Evolutionary conservation across 805 yeast species (phyloP), one percentile per base, ranked within the genome.

Genomic region (Metschnikowia colocasiae): DNA sequence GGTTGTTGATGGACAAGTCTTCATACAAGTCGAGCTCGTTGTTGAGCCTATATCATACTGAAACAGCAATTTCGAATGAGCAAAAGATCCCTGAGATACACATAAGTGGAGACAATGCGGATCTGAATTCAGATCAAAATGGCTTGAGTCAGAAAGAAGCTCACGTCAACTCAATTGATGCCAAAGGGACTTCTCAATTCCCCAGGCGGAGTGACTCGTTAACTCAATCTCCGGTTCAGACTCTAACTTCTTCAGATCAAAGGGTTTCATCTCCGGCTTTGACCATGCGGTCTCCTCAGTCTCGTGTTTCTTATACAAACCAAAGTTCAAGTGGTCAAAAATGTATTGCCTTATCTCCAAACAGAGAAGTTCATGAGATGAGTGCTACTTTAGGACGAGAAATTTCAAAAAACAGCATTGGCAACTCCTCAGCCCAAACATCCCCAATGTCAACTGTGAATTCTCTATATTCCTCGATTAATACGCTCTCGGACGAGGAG

Each of bases 381-480:
- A 30, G 40, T 8, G 39, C 26, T n/a, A 18, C 41, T 29, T 39
- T 39, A 13, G 42, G 42, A 6, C 32, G 42, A 39, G 27, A 39
- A 20, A 29, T 39, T 27, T 39, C 34, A 19, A 20, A n/a, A 13
- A 29, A 13, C 25, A 29, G 42, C 12, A 9, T 29, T 15, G 23
- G 42, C 6, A 26, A 20, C 7, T n/a, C 43, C 19, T 30, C 36
- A 7, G 23, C 43, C 6, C 15, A 23, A 13, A 12, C 34, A 6
- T 46, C 47, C 5, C 16, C 30, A 19, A 37, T 25, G 3, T 42
- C 52, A 4, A 27, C 47, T 7, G 30, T n/a, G 18, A 40, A 43
- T 30, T 47, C 53, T 22, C 33, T 44, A 16, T 47, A 47, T 25
- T 52, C 54, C 8, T 43, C 54, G 4, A 26, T 40, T 22, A 32